Conservation (phyloP, 1,284 basidiomycete species). For the Neolentinus lepideus region DNA sequence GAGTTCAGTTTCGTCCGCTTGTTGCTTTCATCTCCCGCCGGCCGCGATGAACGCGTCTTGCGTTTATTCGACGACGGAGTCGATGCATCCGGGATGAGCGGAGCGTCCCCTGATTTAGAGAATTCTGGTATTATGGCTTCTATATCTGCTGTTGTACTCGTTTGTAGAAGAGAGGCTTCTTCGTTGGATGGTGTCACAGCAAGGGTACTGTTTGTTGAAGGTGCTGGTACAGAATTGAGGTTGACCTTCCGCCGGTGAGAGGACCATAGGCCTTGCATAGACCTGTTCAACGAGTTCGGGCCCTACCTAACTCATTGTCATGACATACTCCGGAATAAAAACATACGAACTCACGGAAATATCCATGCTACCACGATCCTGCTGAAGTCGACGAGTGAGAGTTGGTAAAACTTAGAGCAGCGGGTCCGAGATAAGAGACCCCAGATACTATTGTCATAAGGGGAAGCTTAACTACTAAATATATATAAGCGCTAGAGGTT, state of each 20-base stretch:
- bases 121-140: conserved; percentile 7
- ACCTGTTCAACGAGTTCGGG: conserved; percentile 64
- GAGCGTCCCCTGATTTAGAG: conserved; percentile 7
- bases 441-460: too few species aligned
- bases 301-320: conserved; percentile 39
- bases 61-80: conserved; percentile 37
- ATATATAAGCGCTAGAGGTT: too few species aligned
- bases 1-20: conserved; percentile 45
- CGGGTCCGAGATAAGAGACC: too few species aligned
- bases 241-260: conserved; percentile 59
- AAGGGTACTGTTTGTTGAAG: conserved; percentile 14
- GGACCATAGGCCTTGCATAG: conserved; percentile 74
- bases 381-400: too few species aligned
- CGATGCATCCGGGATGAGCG: conserved; percentile 11
- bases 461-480: too few species aligned
- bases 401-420: too few species aligned
- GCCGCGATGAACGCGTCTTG: conserved; percentile 46
- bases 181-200: conserved; percentile 21
- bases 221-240: conserved; percentile 40
- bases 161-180: conserved; percentile 12
- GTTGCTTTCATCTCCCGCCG: conserved; percentile 36
- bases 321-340: background rate
- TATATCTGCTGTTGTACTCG: conserved; percentile 2
- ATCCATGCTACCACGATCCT: background rate
- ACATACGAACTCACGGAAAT: conserved; percentile 11